Conservation (phyloP, 768 basidiomycete genomes). For the Floccularia luteovirens region DNA sequence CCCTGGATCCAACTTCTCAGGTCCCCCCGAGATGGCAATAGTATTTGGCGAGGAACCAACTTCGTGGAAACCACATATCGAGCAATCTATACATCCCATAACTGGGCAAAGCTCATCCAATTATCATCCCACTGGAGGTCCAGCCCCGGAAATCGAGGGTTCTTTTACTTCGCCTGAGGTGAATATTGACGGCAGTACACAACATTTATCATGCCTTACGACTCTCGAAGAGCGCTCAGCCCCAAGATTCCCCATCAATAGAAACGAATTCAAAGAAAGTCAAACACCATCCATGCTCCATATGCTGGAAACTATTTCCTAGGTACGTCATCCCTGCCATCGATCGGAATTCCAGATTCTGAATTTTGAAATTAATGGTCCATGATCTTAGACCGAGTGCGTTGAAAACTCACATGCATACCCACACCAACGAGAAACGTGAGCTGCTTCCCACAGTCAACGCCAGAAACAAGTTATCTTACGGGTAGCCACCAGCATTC, state of each 20-base stretch:
- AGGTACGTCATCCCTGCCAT: constrained; percentile 11
- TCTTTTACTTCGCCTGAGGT: no score
- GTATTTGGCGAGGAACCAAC: no score
- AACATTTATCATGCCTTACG: no score
- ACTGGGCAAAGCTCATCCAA: no score
- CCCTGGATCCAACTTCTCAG: no score
- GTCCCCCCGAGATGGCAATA: no score
- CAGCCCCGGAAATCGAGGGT: no score
- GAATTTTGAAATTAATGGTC: background rate
- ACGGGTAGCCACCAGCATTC: constrained; percentile 13
- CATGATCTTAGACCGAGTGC: constrained; percentile 19
- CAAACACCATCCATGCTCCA: constrained; percentile 23
- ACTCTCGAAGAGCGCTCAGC: no score
- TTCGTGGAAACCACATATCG: no score
- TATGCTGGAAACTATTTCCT: constrained; percentile 25
- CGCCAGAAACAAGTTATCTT: background rate
- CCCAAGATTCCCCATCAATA: background rate
- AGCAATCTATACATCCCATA: no score
- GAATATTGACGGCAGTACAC: no score
- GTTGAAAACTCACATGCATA: constrained; percentile 25
- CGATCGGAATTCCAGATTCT: background rate
- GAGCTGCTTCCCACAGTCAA: constrained; percentile 1
- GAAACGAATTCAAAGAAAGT: constrained; percentile 22
- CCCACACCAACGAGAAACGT: constrained; percentile 26
- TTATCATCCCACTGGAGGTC: no score